Percentiles rank a stretch among this genome's conserved stretches.
Evolutionary conservation across 441 rosid species (phyloP).

Genomic region (Populus hybrid): DNA sequence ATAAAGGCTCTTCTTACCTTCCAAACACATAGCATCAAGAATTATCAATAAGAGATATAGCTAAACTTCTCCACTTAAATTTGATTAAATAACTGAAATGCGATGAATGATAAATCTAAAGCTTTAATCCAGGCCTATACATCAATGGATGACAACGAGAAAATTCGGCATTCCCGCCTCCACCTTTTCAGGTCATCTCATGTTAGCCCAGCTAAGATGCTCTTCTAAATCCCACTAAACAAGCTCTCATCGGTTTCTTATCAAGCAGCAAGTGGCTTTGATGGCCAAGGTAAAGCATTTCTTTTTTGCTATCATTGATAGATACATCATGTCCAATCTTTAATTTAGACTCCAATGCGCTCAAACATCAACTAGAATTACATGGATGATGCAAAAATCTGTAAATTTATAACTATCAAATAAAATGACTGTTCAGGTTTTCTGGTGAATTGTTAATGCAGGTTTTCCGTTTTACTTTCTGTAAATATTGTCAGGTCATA

Average conservation of each 20-base stretch:
- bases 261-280: no score
- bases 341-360: background rate
- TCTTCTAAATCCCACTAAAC: background rate
- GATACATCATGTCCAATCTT: background rate
- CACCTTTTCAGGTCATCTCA: background rate
- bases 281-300: background rate
- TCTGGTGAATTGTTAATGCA: background rate
- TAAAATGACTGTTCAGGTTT: background rate
- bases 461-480: background rate
- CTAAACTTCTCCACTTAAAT: background rate
- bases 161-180: background rate
- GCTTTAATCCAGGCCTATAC: background rate
- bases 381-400: background rate
- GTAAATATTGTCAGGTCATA: background rate
- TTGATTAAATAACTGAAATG: background rate
- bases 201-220: background rate
- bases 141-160: background rate
- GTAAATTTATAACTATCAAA: no score
- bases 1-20: slow-evolving; percentile 90
- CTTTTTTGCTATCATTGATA: background rate
- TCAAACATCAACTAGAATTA: background rate
- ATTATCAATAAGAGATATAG: background rate
- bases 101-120: background rate
- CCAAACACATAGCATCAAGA: slow-evolving; percentile 11
- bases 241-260: background rate